Evolutionary conservation across 2,329 filamentous ascomycete species (phyloP), one percentile per base, ranked within the genome.

Genomic region (Epichloe elymi): DNA sequence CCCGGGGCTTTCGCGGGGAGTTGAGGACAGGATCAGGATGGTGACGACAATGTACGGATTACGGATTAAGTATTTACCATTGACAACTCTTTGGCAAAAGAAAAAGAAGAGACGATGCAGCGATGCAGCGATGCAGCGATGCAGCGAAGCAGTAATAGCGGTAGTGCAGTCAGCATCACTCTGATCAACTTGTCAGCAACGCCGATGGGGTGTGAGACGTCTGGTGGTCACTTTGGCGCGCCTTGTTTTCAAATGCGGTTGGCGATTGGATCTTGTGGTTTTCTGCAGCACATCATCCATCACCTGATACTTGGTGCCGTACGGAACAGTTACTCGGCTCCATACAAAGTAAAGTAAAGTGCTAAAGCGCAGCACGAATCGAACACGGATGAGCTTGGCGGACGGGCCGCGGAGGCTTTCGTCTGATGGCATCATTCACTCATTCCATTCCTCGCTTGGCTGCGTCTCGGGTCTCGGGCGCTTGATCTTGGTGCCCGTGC

Each of bases 1-100:
- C 19, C 44, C 51, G 39, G 49, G 40, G 36, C 14, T 49, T 45
- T 48, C 40, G 39, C 48, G 51, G 48, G 44, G n/a, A n/a, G n/a
- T n/a, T n/a, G n/a, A n/a, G n/a, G n/a, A n/a, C n/a, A n/a, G n/a
- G n/a, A n/a, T n/a, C n/a, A n/a, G n/a, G n/a, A 8, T 26, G 6
- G 26, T 26, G 26, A 26, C 7, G 26, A 7, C 6, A 26, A 23
- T 23, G 23, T 23, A 23, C 4, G 20, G 20, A 23, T 23, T 8
- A 30, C 26, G 26, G 26, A 30, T 30, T 30, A 7, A 30, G 1
- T 3, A 30, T 30, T 30, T 3, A 10, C 8, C 3, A 30, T 30
- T 30, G 26, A 30, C 26, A 30, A 8, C 8, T 30, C 26, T 30
- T 4, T 30, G 26, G 26, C 26, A 30, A 30, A 30, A 30, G 26